Percentiles rank a stretch among this genome's conserved stretches.
These are phyloP conservation scores for Datura wrightii DNA, from an alignment of 257 asterid species.

Conservation along the genomic window DNA sequence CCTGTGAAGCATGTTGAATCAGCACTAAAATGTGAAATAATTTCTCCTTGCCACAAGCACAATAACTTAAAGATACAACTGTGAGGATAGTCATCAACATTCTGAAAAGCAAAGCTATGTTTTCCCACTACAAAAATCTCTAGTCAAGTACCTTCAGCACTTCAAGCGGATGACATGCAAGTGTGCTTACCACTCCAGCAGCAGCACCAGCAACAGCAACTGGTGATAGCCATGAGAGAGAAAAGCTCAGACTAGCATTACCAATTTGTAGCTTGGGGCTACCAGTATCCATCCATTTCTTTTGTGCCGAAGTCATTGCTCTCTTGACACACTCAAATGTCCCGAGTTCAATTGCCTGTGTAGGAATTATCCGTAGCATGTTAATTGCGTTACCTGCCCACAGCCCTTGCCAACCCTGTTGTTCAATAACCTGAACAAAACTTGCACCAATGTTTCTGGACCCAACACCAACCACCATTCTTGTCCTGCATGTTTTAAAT, in stretches of 20 bases:
- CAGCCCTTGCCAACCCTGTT: conserved; percentile 87
- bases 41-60: conserved; percentile 19
- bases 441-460: conserved; percentile 77
- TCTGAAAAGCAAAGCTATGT: conserved; percentile 17
- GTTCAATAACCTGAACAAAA: conserved; percentile 74
- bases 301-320: conserved; percentile 73
- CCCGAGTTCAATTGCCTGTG: conserved; percentile 96
- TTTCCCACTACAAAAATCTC: background rate
- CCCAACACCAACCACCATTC: conserved; percentile 97
- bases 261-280: conserved; percentile 63
- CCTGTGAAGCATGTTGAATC: conserved; percentile 55
- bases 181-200: conserved; percentile 90
- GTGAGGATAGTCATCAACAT: background rate
- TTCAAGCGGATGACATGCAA: conserved; percentile 96
- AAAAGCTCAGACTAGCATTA: conserved; percentile 50
- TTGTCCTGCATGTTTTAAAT: conserved; percentile 70
- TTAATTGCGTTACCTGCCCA: conserved; percentile 97
- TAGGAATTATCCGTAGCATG: conserved; percentile 90
- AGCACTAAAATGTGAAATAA: background rate
- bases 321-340: conserved; percentile 91
- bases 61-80: conserved; percentile 3
- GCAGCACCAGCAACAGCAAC: conserved; percentile 97
- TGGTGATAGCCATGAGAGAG: conserved; percentile 86
- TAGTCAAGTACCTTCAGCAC: conserved; percentile 72
- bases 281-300: conserved; percentile 59